These are phyloP conservation scores for Ziziphus jujuba DNA, from an alignment of 306 rosid species.

Conservation along the genomic window DNA sequence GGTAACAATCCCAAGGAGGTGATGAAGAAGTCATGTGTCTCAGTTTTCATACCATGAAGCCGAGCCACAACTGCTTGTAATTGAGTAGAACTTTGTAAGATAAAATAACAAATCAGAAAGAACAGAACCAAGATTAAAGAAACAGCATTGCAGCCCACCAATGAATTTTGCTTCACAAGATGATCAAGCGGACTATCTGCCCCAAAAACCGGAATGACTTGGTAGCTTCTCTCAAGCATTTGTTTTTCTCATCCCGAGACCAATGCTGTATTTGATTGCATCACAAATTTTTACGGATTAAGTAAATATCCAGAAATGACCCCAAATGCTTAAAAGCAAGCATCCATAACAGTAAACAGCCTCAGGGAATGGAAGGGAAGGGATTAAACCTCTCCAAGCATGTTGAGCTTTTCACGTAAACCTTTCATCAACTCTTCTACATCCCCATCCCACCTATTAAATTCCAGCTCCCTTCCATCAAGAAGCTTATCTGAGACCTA, in stretches of 20 bases:
- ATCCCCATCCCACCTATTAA: conserved; percentile 72
- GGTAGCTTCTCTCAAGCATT: conserved; percentile 75
- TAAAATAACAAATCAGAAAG: not conserved
- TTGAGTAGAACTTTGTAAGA: not conserved
- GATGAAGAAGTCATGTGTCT: not conserved
- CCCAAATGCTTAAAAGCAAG: not conserved
- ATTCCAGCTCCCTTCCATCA: conserved; percentile 72
- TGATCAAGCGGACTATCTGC: conserved; percentile 74
- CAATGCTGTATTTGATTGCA: conserved; percentile 63
- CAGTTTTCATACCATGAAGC: not conserved
- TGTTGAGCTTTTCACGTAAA: conserved; percentile 79
- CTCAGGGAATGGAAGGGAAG: too few relatives aligned
- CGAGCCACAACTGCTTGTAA: not conserved
- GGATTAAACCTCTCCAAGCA: conserved; percentile 65
- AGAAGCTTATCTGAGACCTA: conserved; percentile 72
- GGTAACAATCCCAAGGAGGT: not conserved
- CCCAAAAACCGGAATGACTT: conserved; percentile 74
- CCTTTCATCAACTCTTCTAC: conserved; percentile 54
- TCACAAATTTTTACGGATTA: conserved; percentile 11
- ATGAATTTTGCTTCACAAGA: conserved; percentile 38
- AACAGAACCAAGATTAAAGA: not conserved
- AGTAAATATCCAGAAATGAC: conserved; percentile 1
- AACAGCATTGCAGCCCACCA: not conserved
- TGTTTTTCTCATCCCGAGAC: conserved; percentile 75
- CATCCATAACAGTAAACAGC: not conserved